Evolutionary conservation across 345 rosid species (phyloP), one percentile per base, ranked within the genome.

Genomic region (Eucalyptus cladocalyx): DNA sequence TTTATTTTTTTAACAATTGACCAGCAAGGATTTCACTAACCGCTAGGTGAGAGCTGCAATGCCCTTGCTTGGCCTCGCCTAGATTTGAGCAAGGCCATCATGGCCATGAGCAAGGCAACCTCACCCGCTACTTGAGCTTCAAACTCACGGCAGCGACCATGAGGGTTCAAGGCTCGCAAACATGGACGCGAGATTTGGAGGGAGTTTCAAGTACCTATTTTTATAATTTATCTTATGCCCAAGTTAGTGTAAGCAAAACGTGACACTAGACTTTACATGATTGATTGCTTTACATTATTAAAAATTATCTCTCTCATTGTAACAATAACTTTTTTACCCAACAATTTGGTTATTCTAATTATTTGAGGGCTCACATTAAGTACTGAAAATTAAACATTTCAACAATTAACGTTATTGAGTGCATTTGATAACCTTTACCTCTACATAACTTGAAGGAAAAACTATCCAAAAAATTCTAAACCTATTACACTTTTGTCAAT

Each of bases 11-110:
- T 9, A 24, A 56, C 62, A 23, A 56, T 24, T 56, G 6, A 13
- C 28, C 0, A 9, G 1, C 13, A 56, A 56, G 62, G 12, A 23
- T 24, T 24, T 24, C 13, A 24, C 3, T 0, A 0, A 24, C 12
- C 6, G 1, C 62, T 4, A 24, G 13, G 62, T 56, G 62, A 9
- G 30, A 24, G 3, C 3, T 56, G 0, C 62, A 4, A 24, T 56
- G 62, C 13, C 62, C 62, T 24, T 3, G 0, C 62, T 5, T 0
- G 1, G 13, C 30, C 62, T 56, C 6, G 0, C 12, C 30, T 24
- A 56, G 12, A 9, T 56, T 56, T 56, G 62, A 24, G 12, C 62
- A 56, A 56, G 62, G 62, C 30, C 62, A 21, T 56, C 30, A 2
- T 21, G 11, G 6, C 28, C 62, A 56, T 24, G 12, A 56, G 60